Conservation (phyloP, 1,139 yeast species). For the Yamadazyma mexicana region DNA sequence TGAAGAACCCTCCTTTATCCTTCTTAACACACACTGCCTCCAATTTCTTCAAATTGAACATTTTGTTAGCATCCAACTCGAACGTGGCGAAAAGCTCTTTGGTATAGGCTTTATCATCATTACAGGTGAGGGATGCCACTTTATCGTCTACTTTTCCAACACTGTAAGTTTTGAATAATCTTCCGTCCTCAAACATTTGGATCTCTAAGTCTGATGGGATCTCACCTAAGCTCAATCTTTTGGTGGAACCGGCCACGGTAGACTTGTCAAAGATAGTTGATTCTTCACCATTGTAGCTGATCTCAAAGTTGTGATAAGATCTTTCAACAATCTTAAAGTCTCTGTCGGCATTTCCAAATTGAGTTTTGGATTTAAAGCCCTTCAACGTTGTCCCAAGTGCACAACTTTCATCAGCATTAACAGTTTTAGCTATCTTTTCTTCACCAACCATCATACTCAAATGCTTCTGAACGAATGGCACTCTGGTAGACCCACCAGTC, state of each 20-base stretch:
- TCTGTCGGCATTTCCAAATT: slow-evolving; percentile 54
- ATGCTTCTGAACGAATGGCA: slow-evolving; percentile 77
- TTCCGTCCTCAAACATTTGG: slow-evolving; percentile 56
- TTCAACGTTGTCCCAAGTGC: slow-evolving; percentile 85
- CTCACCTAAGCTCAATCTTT: slow-evolving; percentile 34
- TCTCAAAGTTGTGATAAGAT: slow-evolving; percentile 42
- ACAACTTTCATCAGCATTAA: slow-evolving; percentile 94
- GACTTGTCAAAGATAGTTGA: slow-evolving; percentile 45
- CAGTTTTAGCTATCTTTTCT: slow-evolving; percentile 73
- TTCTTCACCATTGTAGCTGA: slow-evolving; percentile 32
- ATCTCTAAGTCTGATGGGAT: slow-evolving; percentile 34
- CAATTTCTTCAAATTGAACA: slow-evolving; percentile 44
- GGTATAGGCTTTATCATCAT: slow-evolving; percentile 29
- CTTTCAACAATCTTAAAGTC: slow-evolving; percentile 64
- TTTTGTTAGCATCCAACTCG: slow-evolving; percentile 47
- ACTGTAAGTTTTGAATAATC: slow-evolving; percentile 40
- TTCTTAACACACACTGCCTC: slow-evolving; percentile 39
- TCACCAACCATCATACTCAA: slow-evolving; percentile 57
- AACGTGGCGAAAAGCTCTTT: slow-evolving; percentile 43
- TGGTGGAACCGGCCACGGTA: slow-evolving; percentile 27
- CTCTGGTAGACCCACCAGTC: slow-evolving; percentile 91
- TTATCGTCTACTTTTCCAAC: slow-evolving; percentile 34
- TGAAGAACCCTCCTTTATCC: slow-evolving; percentile 25
- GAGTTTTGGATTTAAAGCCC: slow-evolving; percentile 57
- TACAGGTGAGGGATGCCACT: slow-evolving; percentile 44